These are phyloP conservation scores for Blastomyces parvus DNA, from an alignment of 2,329 filamentous ascomycete species.

Conservation along the genomic window DNA sequence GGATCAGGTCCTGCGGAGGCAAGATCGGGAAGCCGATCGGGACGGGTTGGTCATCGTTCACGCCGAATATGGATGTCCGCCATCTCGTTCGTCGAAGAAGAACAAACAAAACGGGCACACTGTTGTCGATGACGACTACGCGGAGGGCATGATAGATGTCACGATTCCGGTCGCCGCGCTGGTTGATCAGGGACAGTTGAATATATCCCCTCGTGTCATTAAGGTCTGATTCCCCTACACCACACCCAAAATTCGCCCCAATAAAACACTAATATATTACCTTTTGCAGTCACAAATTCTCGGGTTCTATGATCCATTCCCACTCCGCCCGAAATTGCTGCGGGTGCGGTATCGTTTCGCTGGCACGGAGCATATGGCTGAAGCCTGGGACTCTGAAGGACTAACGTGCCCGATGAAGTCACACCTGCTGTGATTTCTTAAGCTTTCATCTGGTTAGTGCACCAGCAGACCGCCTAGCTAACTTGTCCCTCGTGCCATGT, in stretches of 20 bases:
- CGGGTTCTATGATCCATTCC: slow-evolving; percentile 38
- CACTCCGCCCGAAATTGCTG: slow-evolving; percentile 32
- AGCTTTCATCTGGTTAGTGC: slow-evolving; percentile 1
- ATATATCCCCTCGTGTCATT: slow-evolving; percentile 26
- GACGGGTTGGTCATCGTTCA: slow-evolving; percentile 33
- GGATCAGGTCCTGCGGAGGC: slow-evolving; percentile 32
- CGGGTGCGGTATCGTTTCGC: slow-evolving; percentile 36
- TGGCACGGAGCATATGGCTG: slow-evolving; percentile 30
- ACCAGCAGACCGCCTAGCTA: not conserved
- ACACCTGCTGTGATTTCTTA: slow-evolving; percentile 23
- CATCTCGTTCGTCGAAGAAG: slow-evolving; percentile 16
- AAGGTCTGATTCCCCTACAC: slow-evolving; percentile 24
- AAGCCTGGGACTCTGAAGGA: slow-evolving; percentile 30
- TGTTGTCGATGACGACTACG: slow-evolving; percentile 18
- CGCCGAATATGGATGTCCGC: slow-evolving; percentile 34
- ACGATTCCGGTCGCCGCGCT: slow-evolving; percentile 38
- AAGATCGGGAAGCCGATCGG: slow-evolving; percentile 27
- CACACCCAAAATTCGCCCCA: not conserved
- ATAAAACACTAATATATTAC: slow-evolving; percentile 16
- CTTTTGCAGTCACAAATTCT: slow-evolving; percentile 32
- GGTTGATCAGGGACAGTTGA: slow-evolving; percentile 34
- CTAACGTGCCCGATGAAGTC: slow-evolving; percentile 32
- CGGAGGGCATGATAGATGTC: slow-evolving; percentile 26
- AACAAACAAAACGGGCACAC: slow-evolving; percentile 18
- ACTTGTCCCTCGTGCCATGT: not conserved